Conservation (phyloP, 768 basidiomycete genomes). For the Heimioporus sp. region DNA sequence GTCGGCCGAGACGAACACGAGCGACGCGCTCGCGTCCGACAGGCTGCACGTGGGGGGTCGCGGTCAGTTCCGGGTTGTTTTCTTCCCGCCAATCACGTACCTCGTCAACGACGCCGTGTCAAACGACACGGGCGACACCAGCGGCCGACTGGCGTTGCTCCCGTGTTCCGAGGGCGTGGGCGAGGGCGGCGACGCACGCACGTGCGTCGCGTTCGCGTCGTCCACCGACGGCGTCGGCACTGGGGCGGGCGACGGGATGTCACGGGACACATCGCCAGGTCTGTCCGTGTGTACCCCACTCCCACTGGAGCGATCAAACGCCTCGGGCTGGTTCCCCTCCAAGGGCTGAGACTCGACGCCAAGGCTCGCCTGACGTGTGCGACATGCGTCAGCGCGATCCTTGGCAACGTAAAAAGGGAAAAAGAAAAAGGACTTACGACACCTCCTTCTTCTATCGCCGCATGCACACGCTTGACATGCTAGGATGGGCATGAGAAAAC, state of each 20-base stretch:
- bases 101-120: slow-evolving; percentile 16
- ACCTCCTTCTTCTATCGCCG: slow-evolving; percentile 3
- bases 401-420: background rate
- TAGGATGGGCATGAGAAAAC: slow-evolving; percentile 9
- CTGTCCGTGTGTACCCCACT: no score
- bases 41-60: slow-evolving; percentile 5
- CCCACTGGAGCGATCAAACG: no score
- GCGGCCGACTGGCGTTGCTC: slow-evolving; percentile 11
- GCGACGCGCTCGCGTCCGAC: slow-evolving; percentile 18
- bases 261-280: no score
- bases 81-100: slow-evolving; percentile 12
- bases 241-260: no score
- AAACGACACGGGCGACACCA: slow-evolving; percentile 7
- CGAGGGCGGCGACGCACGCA: slow-evolving; percentile 18
- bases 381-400: slow-evolving; percentile 1
- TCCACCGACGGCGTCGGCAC: no score
- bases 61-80: no score
- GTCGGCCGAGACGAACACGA: slow-evolving; percentile 30
- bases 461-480: slow-evolving; percentile 21
- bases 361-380: slow-evolving; percentile 1
- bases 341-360: background rate
- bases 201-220: no score
- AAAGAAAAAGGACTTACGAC: slow-evolving; percentile 7
- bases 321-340: background rate
- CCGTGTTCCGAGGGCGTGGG: slow-evolving; percentile 29